Evolutionary conservation across 2,329 filamentous ascomycete species (phyloP), one percentile per base, ranked within the genome.

Genomic region (Teratosphaeria zuluensis): DNA sequence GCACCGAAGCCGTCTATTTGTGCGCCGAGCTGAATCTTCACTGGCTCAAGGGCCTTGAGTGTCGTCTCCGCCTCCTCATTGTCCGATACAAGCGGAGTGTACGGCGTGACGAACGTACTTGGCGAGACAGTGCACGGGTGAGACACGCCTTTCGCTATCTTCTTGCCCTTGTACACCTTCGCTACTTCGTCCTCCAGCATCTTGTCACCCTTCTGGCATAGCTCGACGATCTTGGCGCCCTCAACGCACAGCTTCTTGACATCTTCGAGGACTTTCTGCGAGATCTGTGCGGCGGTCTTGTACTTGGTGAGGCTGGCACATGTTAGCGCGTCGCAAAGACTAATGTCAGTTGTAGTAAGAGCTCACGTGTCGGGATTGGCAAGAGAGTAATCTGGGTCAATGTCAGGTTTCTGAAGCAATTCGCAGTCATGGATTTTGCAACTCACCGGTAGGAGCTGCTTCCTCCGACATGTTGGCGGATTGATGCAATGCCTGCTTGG

Each of bases 111-210:
- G 78, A 91, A 95, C 64, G 92, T 88, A 76, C 88, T 89, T 63
- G 94, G 94, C 31, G 94, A 97, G 74, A 99, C 84, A 63, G 94
- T 99, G 60, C 90, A 95, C 60, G 94, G 94, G 80, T 96, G 92
- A 58, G 88, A 85, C 77, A 96, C 89, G 72, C 92, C 94, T 83
- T 99, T 99, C 74, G 80, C 75, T 72, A 96, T 87, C 81, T 96
- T 97, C 83, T 97, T 97, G 77, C 92, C 92, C 75, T 95, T 92
- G 84, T 94, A 99, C 71, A 99, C 92, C 82, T 97, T 97, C 73
- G 84, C 77, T 58, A 96, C 82, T 78, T 97, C 94, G 72, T 96
- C 92, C 65, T 94, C 91, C 64, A 99, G 83, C 62, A 99, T 82
- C 82, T 92, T 88, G 80, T 99, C 94, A 68, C 94, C 94, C 80